Evolutionary conservation across 768 basidiomycete species (phyloP), one percentile per base, ranked within the genome.

Genomic region (Boletales sp.): DNA sequence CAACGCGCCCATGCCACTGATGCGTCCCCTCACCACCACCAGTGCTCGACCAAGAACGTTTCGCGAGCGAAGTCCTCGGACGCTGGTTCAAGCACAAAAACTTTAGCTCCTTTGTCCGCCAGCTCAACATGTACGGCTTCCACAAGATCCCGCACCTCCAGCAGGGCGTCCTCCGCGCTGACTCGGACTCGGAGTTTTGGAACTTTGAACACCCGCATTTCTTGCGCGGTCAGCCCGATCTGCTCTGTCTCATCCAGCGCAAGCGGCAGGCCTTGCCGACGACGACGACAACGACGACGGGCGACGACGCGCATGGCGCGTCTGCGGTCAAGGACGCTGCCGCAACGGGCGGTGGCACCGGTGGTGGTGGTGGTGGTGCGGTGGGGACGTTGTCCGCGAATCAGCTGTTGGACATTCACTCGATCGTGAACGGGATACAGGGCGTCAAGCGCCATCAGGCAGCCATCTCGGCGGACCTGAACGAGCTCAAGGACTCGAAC

Each of bases 11-110:
- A 32, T 40, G 2, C 21, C 21, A 21, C 4, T 21, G 21, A 21
- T 14, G 4, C 14, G 47, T 27, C 42, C n/a, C 32, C 12, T 36
- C 53, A 27, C 9, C 44, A 18, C 17, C 19, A 13, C 9, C 61
- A 97, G 94, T 98, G 27, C 82, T 91, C 34, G 90, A 95, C 68
- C 88, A 90, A 59, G 92, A 95, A 66, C 84, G 84, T 27, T 90
- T 98, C 65, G 88, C 91, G 2, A 82, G 83, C 35, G 88, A 95
- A 68, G 82, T 97, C 30, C 81, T 98, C 8, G 91, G 91, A 4
- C 81, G 84, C 38, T 98, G 88, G 84, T 99, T 97, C 83, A 99
- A 99, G 67, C 97, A 98, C 72, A 84, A 87, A 53, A 97, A 95
- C 67, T 98, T 97, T 70, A 91, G 90, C 12, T 90, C 88, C 62